Evolutionary conservation across 805 yeast species (phyloP).

Genomic region (Saturnispora mendoncae): DNA sequence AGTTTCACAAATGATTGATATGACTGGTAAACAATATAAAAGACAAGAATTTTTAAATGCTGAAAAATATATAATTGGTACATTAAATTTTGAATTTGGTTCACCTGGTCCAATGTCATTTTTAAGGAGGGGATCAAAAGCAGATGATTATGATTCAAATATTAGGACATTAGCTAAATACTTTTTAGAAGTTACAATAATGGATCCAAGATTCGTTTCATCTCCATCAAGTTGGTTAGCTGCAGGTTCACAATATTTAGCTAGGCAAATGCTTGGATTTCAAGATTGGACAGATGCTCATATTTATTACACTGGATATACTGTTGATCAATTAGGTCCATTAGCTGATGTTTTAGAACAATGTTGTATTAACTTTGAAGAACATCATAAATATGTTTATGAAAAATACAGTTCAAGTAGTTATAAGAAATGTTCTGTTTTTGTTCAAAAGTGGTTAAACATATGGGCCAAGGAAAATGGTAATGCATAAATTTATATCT

Average conservation of each 20-base stretch:
- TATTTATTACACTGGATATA: constrained; percentile 86
- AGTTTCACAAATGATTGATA: constrained; percentile 71
- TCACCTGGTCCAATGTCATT: constrained; percentile 90
- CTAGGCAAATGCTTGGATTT: constrained; percentile 64
- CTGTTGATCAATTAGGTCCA: constrained; percentile 74
- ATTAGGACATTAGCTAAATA: constrained; percentile 83
- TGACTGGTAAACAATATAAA: constrained; percentile 74
- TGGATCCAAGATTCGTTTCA: constrained; percentile 66
- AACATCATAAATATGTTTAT: constrained; percentile 69
- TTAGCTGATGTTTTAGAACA: constrained; percentile 66
- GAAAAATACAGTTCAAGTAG: constrained; percentile 85
- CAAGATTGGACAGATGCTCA: constrained; percentile 83
- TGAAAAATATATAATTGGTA: constrained; percentile 68
- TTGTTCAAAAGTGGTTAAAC: constrained; percentile 55
- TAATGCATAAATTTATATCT: no score
- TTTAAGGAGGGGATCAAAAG: constrained; percentile 78
- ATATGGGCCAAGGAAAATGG: constrained; percentile 1
- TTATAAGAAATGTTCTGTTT: constrained; percentile 68
- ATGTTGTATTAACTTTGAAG: constrained; percentile 49
- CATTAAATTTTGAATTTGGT: constrained; percentile 64
- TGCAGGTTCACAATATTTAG: constrained; percentile 77
- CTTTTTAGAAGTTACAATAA: constrained; percentile 65
- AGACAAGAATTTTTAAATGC: constrained; percentile 73
- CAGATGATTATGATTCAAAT: constrained; percentile 79
- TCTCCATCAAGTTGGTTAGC: constrained; percentile 67